Evolutionary conservation across 2,329 filamentous ascomycete genomes (phyloP), one percentile per base, ranked within the genome.

Genomic region (Cladorrhinum sp.): DNA sequence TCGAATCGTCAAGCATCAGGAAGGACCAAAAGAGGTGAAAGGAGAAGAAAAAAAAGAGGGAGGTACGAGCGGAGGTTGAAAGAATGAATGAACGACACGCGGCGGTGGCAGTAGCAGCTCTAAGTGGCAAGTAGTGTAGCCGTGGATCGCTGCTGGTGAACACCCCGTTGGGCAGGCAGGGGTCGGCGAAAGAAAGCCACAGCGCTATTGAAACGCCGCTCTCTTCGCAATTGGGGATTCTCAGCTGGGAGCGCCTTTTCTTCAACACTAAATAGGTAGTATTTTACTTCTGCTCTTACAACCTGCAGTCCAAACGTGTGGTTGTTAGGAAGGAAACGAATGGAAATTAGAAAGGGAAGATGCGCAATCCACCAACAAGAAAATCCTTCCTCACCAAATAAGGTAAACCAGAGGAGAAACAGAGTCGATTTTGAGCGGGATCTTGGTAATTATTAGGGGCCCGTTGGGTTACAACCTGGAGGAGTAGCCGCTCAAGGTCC

Each of bases 1-100:
- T 57, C n/a, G 66, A 65, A 45, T 69, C 67, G 67, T 69, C 67
- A 59, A 64, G 67, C 67, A 69, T 69, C 60, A 60, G 65, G 60
- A 61, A 49, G 57, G 59, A 61, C 61, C 59, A 53, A 16, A 53
- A 23, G 24, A 51, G 38, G 48, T 18, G 12, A 18, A 29, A 32
- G 58, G 41, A 25, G 48, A 51, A 38, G 36, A 23, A 51, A 32
- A 32, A 52, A 38, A 53, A 55, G 16, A 10, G 20, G n/a, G 41
- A 55, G 50, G 41, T 58, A 48, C 41, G 52, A 29, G 24, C 38
- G 52, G 48, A 53, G 20, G 12, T 50, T 50, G 36, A 24, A 48
- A 23, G 32, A 38, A 20, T 45, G 41, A 25, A 56, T 48, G 38
- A 56, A 49, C 18, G 18, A 56, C 18, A n/a, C 12, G 53, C 20